Conservation (phyloP, 176 grass and related monocot genomes). For the Aegilops umbellulata region DNA sequence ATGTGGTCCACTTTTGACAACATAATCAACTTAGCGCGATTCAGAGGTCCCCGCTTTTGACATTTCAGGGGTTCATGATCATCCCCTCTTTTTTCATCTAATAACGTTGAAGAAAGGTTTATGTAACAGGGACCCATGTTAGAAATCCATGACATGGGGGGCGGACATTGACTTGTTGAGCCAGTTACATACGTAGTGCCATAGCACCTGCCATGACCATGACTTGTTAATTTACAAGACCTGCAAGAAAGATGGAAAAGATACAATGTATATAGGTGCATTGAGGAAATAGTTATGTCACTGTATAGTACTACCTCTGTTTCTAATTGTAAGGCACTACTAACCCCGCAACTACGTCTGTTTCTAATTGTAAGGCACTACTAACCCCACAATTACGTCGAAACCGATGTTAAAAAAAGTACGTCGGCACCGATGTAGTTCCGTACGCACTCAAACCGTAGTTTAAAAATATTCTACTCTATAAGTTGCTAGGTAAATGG, state of each 20-base stretch:
- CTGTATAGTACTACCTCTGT: no score
- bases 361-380: no score
- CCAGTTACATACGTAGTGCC: slow-evolving; percentile 15
- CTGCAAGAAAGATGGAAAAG: neutral
- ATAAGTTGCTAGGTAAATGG: no score
- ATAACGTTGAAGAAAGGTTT: neutral
- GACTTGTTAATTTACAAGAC: slow-evolving; percentile 18
- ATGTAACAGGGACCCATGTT: slow-evolving; percentile 17
- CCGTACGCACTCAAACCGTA: no score
- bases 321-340: no score
- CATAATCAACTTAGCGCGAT: neutral
- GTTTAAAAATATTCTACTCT: no score
- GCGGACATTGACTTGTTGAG: slow-evolving; percentile 20
- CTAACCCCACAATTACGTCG: no score
- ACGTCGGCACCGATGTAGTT: no score
- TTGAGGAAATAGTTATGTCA: neutral
- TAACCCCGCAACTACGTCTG: no score
- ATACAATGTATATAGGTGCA: neutral
- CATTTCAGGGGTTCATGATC: slow-evolving; percentile 20
- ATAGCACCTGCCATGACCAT: slow-evolving; percentile 31
- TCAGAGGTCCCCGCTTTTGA: neutral
- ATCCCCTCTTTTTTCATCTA: neutral
- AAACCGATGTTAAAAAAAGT: no score
- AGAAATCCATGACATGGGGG: slow-evolving; percentile 18
- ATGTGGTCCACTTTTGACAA: slow-evolving; percentile 17